Evolutionary conservation across 805 yeast species (phyloP).

Genomic region (Hanseniaspora taiwanica): DNA sequence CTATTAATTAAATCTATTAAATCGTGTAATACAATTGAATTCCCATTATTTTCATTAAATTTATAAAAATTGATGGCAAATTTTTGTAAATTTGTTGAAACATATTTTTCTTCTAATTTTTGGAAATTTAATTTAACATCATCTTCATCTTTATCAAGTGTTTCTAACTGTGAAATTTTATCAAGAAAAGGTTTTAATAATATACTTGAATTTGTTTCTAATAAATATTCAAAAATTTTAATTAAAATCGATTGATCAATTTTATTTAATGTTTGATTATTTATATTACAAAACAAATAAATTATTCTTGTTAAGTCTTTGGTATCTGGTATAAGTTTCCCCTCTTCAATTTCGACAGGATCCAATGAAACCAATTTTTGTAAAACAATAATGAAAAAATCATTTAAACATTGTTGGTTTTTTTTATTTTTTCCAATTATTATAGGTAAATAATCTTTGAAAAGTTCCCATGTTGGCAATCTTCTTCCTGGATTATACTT

Average conservation of each 20-base stretch:
- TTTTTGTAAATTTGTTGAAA: not conserved
- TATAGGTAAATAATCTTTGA: not conserved
- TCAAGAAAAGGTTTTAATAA: slow-evolving; percentile 8
- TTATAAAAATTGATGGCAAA: not conserved
- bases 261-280: slow-evolving; percentile 4
- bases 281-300: slow-evolving; percentile 14
- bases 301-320: slow-evolving; percentile 14
- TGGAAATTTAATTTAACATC: no score
- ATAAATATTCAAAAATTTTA: slow-evolving; percentile 8
- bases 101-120: no score
- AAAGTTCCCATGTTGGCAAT: slow-evolving; percentile 1
- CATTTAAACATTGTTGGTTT: slow-evolving; percentile 15
- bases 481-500: slow-evolving; percentile 5
- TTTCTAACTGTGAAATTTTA: slow-evolving; percentile 4
- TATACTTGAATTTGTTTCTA: slow-evolving; percentile 9
- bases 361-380: slow-evolving; percentile 29
- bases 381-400: slow-evolving; percentile 19
- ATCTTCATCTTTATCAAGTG: no score
- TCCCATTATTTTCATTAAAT: not conserved
- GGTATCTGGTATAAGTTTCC: slow-evolving; percentile 11
- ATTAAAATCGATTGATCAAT: slow-evolving; percentile 5
- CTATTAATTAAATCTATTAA: not conserved
- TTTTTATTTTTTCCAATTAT: no score
- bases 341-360: slow-evolving; percentile 23
- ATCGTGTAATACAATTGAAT: not conserved